Evolutionary conservation across 805 yeast species (phyloP).

Genomic region (Candida multigemmis): DNA sequence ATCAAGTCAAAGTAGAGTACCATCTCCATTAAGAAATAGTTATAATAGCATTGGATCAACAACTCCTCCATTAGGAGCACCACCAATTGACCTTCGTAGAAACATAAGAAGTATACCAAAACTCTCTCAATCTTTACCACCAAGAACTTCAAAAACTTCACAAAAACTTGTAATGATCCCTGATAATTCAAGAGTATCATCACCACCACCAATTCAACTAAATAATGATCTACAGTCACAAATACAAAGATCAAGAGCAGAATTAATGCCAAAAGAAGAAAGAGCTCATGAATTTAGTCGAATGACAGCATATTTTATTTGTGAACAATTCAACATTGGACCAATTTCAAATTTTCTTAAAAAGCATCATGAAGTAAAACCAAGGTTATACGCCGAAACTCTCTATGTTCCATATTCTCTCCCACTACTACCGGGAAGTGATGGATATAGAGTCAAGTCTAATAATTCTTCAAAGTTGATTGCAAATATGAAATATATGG

Average conservation of each 20-base stretch:
- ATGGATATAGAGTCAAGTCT: conserved; percentile 68
- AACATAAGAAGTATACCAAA: conserved; percentile 43
- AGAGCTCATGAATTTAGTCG: conserved; percentile 63
- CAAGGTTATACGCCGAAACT: conserved; percentile 88
- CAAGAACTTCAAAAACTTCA: conserved; percentile 78
- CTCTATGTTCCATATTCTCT: conserved; percentile 81
- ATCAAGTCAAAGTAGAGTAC: conserved; percentile 53
- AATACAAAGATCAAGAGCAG: conserved; percentile 41
- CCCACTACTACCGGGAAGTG: conserved; percentile 79
- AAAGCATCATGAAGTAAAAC: conserved; percentile 71
- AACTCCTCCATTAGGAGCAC: conserved; percentile 10
- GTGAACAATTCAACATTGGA: conserved; percentile 69
- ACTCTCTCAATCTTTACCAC: conserved; percentile 46
- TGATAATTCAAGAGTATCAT: conserved; percentile 27
- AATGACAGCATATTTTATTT: conserved; percentile 85
- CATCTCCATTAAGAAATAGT: conserved; percentile 10
- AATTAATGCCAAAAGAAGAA: conserved; percentile 47
- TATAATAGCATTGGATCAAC: conserved; percentile 5
- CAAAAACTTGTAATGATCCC: conserved; percentile 87
- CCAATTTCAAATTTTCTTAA: conserved; percentile 56
- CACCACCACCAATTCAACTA: conserved; percentile 8
- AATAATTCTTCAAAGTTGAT: conserved; percentile 41
- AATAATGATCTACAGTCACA: conserved; percentile 14
- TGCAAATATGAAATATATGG: conserved; percentile 50
- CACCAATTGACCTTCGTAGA: conserved; percentile 9